Conservation (phyloP, 2,329 filamentous ascomycete genomes). For the Curvularia sp. region DNA sequence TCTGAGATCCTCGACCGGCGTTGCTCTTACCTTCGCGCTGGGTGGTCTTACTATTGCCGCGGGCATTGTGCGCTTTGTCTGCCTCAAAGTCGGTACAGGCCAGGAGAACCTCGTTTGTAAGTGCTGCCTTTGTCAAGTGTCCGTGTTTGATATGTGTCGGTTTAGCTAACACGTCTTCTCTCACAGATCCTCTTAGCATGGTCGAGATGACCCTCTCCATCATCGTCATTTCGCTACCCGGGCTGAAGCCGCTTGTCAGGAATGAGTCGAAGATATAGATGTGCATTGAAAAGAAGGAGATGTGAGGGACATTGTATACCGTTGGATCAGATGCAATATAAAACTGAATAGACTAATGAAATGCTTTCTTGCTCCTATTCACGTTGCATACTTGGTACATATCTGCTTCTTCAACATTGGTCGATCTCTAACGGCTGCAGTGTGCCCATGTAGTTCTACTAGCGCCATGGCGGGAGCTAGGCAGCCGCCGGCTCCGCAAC, state of each 20-base stretch:
- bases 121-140: neutral
- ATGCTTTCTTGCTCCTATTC: neutral
- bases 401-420: too few species aligned
- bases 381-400: too few species aligned
- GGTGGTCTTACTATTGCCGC: constrained; percentile 30
- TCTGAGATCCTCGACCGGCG: constrained; percentile 19
- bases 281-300: fast-evolving
- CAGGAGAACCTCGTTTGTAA: constrained; percentile 38
- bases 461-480: neutral
- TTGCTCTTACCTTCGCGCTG: constrained; percentile 26
- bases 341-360: neutral
- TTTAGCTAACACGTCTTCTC: neutral
- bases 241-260: constrained; percentile 26
- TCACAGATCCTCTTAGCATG: constrained; percentile 30
- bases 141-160: fast-evolving
- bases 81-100: constrained; percentile 31
- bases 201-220: constrained; percentile 34
- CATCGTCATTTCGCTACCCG: constrained; percentile 32
- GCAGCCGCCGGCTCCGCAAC: neutral
- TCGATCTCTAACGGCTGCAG: too few species aligned
- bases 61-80: constrained; percentile 29
- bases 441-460: neutral
- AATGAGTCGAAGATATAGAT: constrained; percentile 6
- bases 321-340: neutral
- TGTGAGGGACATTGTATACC: too few species aligned